A percentile compares a stretch with the other conserved stretches of the same genome.
These are phyloP conservation scores for Kazachstania bromeliacearum DNA, from an alignment of 805 yeast species.

Conservation along the genomic window DNA sequence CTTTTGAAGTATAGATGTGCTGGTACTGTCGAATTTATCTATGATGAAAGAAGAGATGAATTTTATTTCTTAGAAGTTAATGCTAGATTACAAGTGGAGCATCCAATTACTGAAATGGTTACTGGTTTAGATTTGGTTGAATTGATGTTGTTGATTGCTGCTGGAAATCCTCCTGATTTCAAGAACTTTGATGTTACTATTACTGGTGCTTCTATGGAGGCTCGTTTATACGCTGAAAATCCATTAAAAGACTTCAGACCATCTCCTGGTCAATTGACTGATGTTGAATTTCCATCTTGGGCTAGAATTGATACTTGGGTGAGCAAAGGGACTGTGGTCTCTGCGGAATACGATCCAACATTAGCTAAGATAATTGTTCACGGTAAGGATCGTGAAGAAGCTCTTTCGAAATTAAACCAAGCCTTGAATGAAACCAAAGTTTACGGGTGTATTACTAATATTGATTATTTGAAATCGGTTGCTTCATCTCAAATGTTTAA, in stretches of 20 bases:
- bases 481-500: conserved; percentile 79
- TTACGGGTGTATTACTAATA: conserved; percentile 80
- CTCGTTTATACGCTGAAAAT: conserved; percentile 92
- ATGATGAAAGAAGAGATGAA: conserved; percentile 76
- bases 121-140: conserved; percentile 93
- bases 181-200: conserved; percentile 42
- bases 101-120: conserved; percentile 91
- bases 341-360: conserved; percentile 95
- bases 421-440: conserved; percentile 84
- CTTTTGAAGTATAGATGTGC: conserved; percentile 89
- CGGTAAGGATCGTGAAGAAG: conserved; percentile 81
- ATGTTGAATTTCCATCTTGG: conserved; percentile 77
- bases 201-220: conserved; percentile 92
- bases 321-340: conserved; percentile 70
- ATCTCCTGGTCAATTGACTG: conserved; percentile 88
- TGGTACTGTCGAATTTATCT: conserved; percentile 94
- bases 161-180: conserved; percentile 79
- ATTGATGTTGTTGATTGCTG: conserved; percentile 93
- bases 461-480: conserved; percentile 80
- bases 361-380: conserved; percentile 93
- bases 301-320: conserved; percentile 97
- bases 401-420: conserved; percentile 60
- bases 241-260: conserved; percentile 94
- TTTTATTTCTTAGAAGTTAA: conserved; percentile 94
- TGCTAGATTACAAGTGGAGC: conserved; percentile 95